A percentile compares a stretch with the other conserved stretches of the same genome.
phyloP scores from a whole-genome alignment of 805 yeast genomes.

The Debaryomyces hansenii region DNA sequence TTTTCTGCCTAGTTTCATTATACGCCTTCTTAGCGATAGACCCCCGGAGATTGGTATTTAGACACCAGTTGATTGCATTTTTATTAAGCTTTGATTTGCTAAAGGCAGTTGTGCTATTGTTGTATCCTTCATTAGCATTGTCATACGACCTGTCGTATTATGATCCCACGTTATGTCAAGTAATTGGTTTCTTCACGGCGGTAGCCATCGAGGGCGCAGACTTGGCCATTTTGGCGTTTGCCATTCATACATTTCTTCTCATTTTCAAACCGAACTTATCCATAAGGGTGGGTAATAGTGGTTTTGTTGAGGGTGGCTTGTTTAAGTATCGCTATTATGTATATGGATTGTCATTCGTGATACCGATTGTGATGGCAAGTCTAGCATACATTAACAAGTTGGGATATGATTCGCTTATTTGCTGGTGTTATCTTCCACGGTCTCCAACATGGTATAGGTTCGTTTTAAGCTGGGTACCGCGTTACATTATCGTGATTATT shows the following conservation, averaged over 20 bases:
- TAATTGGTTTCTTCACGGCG: constrained; percentile 80
- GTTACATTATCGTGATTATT: constrained; percentile 63
- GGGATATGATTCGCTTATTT: constrained; percentile 62
- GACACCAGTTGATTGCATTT: constrained; percentile 69
- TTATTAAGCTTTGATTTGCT: constrained; percentile 72
- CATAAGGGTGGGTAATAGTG: constrained; percentile 40
- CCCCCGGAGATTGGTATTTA: constrained; percentile 58
- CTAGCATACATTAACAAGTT: constrained; percentile 59
- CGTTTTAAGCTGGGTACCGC: constrained; percentile 78
- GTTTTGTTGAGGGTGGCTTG: constrained; percentile 68
- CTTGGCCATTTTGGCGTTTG: constrained; percentile 76
- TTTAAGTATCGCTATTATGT: constrained; percentile 57
- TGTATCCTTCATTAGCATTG: constrained; percentile 65
- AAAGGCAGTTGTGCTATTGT: constrained; percentile 65
- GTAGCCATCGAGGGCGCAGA: constrained; percentile 84
- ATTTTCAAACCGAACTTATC: constrained; percentile 61
- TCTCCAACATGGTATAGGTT: constrained; percentile 71
- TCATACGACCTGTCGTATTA: constrained; percentile 44
- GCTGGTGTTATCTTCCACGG: constrained; percentile 80
- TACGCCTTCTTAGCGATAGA: constrained; percentile 64
- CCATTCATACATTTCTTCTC: constrained; percentile 75
- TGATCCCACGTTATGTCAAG: constrained; percentile 53
- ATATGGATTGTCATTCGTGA: constrained; percentile 54
- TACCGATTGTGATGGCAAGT: constrained; percentile 70
- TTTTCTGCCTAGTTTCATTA: constrained; percentile 56